Percentiles rank a stretch among this genome's conserved stretches.
These are phyloP conservation scores for Trichoderma atroviride DNA, from an alignment of 2,329 filamentous ascomycete genomes.

Conservation along the genomic window DNA sequence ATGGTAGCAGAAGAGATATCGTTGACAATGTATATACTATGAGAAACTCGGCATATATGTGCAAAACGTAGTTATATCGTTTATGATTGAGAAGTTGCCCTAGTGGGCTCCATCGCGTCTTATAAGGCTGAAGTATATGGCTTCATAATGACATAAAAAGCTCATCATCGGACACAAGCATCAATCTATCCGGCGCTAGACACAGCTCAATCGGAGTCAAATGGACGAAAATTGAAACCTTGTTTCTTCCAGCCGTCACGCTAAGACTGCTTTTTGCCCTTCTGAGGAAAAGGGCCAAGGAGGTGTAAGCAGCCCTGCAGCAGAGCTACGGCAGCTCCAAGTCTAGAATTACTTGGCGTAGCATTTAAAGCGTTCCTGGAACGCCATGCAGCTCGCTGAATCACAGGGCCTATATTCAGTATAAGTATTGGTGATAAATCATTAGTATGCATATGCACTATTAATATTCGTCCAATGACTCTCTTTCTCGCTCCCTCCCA, in stretches of 20 bases:
- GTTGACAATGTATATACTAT: not conserved
- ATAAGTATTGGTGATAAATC: not conserved
- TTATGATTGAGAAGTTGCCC: not conserved
- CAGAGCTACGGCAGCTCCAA: no score
- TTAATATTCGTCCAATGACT: not conserved
- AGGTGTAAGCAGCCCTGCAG: not conserved
- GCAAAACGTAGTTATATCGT: not conserved
- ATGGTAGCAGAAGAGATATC: not conserved
- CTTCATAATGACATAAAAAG: slow-evolving; percentile 18
- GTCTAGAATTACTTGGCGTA: not conserved
- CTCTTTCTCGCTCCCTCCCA: not conserved
- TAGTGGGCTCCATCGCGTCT: not conserved
- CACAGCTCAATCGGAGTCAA: not conserved
- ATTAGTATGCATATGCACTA: not conserved
- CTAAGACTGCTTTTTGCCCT: slow-evolving; percentile 14
- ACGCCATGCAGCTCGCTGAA: not conserved
- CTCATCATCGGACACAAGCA: slow-evolving; percentile 17
- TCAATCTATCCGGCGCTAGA: slow-evolving; percentile 2
- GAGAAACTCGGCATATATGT: not conserved
- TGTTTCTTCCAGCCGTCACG: slow-evolving; percentile 3
- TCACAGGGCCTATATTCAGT: not conserved
- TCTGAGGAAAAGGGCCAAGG: not conserved
- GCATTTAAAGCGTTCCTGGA: not conserved
- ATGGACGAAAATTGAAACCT: not conserved
- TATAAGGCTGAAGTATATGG: not conserved